Conservation (phyloP, 441 rosid genomes). For the Lepidium campestre region DNA sequence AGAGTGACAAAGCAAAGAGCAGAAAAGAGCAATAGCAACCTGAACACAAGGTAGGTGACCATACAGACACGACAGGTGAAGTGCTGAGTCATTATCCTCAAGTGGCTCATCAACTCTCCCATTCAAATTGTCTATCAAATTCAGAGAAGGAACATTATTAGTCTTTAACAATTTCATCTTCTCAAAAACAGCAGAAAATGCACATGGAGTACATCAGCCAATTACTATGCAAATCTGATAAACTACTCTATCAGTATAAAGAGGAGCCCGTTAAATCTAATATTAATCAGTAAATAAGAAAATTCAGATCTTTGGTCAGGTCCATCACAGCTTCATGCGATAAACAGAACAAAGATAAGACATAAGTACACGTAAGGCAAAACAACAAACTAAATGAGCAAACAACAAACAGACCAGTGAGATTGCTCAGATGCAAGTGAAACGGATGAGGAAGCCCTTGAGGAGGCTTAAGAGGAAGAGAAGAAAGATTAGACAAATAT, state of each 20-base stretch:
- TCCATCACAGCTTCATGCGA: neutral
- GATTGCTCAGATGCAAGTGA: neutral
- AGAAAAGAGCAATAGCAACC: constrained; percentile 33
- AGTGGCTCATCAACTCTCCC: constrained; percentile 74
- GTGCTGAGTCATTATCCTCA: constrained; percentile 84
- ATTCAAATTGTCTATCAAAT: constrained; percentile 50
- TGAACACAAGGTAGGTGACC: constrained; percentile 78
- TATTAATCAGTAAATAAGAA: neutral
- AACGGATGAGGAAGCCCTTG: neutral
- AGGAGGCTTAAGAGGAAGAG: no score
- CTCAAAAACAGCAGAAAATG: neutral
- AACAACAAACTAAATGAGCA: neutral
- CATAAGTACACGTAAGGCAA: neutral
- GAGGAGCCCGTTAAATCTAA: neutral
- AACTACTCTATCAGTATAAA: neutral
- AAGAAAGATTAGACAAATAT: neutral
- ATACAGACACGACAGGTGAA: constrained; percentile 80
- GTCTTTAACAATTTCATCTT: neutral
- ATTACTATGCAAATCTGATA: neutral
- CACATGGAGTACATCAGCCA: neutral
- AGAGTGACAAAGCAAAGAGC: neutral
- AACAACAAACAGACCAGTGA: neutral
- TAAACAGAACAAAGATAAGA: neutral
- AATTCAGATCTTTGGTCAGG: neutral
- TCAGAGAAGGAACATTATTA: neutral